Base-by-base conservation (phyloP, 176 grass and related monocot species). In the Aechmea fasciata region DNA sequence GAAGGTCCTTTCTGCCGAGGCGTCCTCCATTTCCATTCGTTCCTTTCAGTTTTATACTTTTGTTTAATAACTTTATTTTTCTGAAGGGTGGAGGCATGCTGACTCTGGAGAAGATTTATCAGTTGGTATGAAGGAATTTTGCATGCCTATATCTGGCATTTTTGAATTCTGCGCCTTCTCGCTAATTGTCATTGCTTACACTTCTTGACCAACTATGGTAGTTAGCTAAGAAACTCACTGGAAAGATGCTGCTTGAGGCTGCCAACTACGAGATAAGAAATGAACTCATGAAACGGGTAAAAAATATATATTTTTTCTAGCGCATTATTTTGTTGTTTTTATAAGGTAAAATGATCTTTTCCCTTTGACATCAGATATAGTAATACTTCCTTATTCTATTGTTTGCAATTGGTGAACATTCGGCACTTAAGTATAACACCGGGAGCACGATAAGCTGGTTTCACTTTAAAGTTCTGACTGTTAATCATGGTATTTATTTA, bases 191-290 rank as follows among this genome's bases (percentile, higher is more conserved):
- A 1, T 63, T 84, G 25, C n/a, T 73, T 82, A 47, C 76, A 51
- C 68, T 68, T 76, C 48, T 71, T 77, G 52, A 33, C 26, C 70
- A 47, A 79, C 75, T 85, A 65, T 85, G 76, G 28, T 83, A 97
- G 93, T 79, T 92, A 87, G 86, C 93, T 50, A 90, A 69, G 69
- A 89, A 74, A 79, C 71, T 92, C 53, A 90, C 93, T 85, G 89
- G 89, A 69, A 97, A 92, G 74, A 23, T 97, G 73, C 71, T 97
- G 50, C 64, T 81, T 71, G 86, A 92, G 70, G 80, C 84, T 59
- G 86, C 86, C 64, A 97, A 92, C 69, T 97, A 97, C 81, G 84
- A 92, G 78, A 92, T 97, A 61, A 92, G 92, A 71, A 91, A 92
- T 85, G 83, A 97, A 74, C 75, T 97, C 69, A 24, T 97, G 68